Base-by-base conservation (phyloP, 2,329 filamentous ascomycete genomes). In the Trichoderma atroviride region DNA sequence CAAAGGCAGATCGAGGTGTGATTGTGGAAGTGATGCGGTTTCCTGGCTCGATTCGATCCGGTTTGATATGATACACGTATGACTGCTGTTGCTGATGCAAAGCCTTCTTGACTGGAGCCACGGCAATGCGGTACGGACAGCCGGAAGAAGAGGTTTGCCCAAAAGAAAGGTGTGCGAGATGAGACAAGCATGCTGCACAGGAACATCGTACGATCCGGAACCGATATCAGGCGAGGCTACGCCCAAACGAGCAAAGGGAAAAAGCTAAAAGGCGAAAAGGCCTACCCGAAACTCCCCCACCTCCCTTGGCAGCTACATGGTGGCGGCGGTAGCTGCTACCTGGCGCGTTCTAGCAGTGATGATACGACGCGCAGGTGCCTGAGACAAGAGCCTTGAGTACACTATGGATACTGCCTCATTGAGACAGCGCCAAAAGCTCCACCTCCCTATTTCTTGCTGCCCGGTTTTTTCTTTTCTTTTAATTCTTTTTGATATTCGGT, bases 181-280 rank as follows among this genome's bases (percentile, higher is more conserved):
- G 61, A 69, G 68, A 66, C 60, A 58, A 40, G 29, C 52, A 29
- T 50, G 62, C 62, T 70, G 70, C 65, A 72, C 58, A 72, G 68
- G 70, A 72, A 72, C 75, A 78, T 78, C 76, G 76, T 78, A 78
- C 75, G 75, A 78, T 77, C 73, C 73, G 72, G 72, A 72, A 70
- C 63, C 69, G 71, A 73, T 71, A 77, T 77, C 74, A 76, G 75
- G 71, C 75, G 75, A 76, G 73, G 37, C 69, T 73, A 70, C 74
- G 71, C 70, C 72, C 61, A 70, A 71, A 70, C 53, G 40, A 68
- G 68, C 62, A 69, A 72, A 77, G 73, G 65, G 57, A 68, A 55
- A 66, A 66, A 66, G 62, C 62, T 66, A 66, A 66, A 65, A 58
- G 43, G 24, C 29, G 29, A 58, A 57, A 14, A 59, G 58, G 10